A percentile compares a stretch with the other conserved stretches of the same genome.
These are phyloP conservation scores for Lactifluus pinguis DNA, from an alignment of 768 basidiomycete species.

Conservation along the genomic window DNA sequence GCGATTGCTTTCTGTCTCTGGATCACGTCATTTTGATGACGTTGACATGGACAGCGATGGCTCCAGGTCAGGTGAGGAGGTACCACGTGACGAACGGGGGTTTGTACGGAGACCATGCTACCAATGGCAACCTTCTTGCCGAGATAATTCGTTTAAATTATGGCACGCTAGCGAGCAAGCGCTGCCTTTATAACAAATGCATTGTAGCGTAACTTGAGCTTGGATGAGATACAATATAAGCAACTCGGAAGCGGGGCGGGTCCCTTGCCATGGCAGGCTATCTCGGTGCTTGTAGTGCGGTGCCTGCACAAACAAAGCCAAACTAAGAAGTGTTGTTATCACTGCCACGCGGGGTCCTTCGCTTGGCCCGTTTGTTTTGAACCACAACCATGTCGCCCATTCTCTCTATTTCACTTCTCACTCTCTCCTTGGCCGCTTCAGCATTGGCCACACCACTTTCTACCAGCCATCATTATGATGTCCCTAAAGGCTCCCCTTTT, in stretches of 20 bases:
- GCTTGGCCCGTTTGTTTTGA: slow-evolving; percentile 4
- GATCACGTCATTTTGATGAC: slow-evolving; percentile 61
- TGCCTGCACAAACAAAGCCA: slow-evolving; percentile 6
- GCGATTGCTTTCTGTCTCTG: slow-evolving; percentile 55
- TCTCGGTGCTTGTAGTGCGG: not conserved
- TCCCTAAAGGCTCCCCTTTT: slow-evolving; percentile 35
- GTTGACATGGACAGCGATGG: not conserved
- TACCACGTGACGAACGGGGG: not conserved
- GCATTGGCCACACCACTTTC: slow-evolving; percentile 38
- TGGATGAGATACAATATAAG: not conserved
- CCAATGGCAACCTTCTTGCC: not conserved
- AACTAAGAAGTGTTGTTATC: not conserved
- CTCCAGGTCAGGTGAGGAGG: not conserved
- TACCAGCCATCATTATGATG: slow-evolving; percentile 29
- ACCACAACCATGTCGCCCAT: slow-evolving; percentile 27
- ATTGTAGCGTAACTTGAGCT: not conserved
- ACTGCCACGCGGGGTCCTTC: slow-evolving; percentile 18
- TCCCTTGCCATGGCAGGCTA: not conserved
- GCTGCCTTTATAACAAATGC: not conserved
- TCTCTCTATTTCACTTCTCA: slow-evolving; percentile 22
- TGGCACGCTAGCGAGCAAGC: not conserved
- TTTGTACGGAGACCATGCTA: not conserved
- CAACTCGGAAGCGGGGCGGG: too few relatives aligned
- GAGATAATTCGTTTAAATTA: slow-evolving; percentile 10
- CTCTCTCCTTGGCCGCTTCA: slow-evolving; percentile 31